These are phyloP conservation scores for Hypoxylon fuscum DNA, from an alignment of 495 filamentous ascomycete species.

Conservation along the genomic window DNA sequence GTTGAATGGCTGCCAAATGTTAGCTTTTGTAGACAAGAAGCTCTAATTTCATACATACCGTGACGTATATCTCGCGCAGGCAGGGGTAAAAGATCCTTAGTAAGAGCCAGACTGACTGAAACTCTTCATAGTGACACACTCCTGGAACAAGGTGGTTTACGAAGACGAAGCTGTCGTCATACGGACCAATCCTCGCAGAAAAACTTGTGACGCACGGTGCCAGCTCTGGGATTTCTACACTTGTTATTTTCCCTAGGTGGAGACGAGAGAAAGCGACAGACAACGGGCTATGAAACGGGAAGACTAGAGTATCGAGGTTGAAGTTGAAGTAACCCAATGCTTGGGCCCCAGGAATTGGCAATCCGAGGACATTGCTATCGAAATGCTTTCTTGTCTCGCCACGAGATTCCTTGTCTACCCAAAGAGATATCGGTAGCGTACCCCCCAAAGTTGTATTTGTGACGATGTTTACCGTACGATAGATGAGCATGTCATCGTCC, in stretches of 20 bases:
- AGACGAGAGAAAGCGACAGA: constrained; percentile 1
- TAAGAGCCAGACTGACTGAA: constrained; percentile 13
- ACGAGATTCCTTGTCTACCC: not conserved
- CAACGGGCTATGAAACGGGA: constrained; percentile 11
- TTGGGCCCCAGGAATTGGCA: not conserved
- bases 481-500: too few relatives aligned
- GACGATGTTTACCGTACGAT: too few relatives aligned
- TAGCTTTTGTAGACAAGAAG: too few relatives aligned
- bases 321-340: constrained; percentile 8
- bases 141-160: not conserved
- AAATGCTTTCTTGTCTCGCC: constrained; percentile 5
- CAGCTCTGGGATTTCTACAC: constrained; percentile 8
- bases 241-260: not conserved
- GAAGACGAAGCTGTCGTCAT: not conserved
- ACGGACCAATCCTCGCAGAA: not conserved
- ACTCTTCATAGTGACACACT: constrained; percentile 1
- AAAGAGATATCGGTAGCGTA: too few relatives aligned
- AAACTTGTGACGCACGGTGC: not conserved
- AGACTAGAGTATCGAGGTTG: constrained; percentile 2
- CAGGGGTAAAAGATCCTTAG: constrained; percentile 9
- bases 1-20: not conserved
- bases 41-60: too few relatives aligned
- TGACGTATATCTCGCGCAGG: constrained; percentile 15
- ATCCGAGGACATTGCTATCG: not conserved
- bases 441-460: too few relatives aligned